A percentile compares a stretch with the other conserved stretches of the same genome.
Evolutionary conservation across 768 basidiomycete genomes (phyloP).

Genomic region (Lyophyllum shimeji): DNA sequence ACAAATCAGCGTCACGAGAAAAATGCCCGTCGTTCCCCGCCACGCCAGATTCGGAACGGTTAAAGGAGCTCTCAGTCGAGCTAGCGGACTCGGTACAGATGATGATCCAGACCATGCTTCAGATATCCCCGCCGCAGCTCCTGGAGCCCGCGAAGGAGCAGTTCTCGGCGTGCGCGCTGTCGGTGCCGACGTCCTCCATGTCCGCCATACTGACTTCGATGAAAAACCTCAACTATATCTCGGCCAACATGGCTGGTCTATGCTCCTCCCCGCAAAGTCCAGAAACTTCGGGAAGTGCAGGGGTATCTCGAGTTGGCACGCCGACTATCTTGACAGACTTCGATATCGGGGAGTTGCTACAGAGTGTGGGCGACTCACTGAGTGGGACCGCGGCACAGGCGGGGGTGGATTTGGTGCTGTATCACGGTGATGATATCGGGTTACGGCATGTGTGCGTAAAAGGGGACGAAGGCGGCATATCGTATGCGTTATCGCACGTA

Average conservation of each 20-base stretch:
- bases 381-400: slow-evolving; percentile 80
- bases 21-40: slow-evolving; percentile 12
- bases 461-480: slow-evolving; percentile 83
- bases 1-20: slow-evolving; percentile 27
- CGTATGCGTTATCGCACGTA: slow-evolving; percentile 83
- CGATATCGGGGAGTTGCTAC: slow-evolving; percentile 89
- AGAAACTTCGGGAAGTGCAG: not conserved
- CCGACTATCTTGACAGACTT: slow-evolving; percentile 58
- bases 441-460: slow-evolving; percentile 84
- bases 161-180: slow-evolving; percentile 84
- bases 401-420: slow-evolving; percentile 89
- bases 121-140: slow-evolving; percentile 86
- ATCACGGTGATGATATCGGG: slow-evolving; percentile 79
- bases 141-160: slow-evolving; percentile 94
- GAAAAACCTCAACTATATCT: slow-evolving; percentile 92
- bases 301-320: slow-evolving; percentile 2
- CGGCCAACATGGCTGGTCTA: slow-evolving; percentile 74
- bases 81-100: slow-evolving; percentile 90
- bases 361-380: slow-evolving; percentile 85
- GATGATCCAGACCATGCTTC: slow-evolving; percentile 88
- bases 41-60: slow-evolving; percentile 33
- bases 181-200: slow-evolving; percentile 85
- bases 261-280: slow-evolving; percentile 23
- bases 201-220: slow-evolving; percentile 88
- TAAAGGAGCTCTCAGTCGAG: slow-evolving; percentile 78